Evolutionary conservation across 164 flowering plant species (phyloP), one percentile per base, ranked within the genome.

Genomic region (Magnolia officinalis): DNA sequence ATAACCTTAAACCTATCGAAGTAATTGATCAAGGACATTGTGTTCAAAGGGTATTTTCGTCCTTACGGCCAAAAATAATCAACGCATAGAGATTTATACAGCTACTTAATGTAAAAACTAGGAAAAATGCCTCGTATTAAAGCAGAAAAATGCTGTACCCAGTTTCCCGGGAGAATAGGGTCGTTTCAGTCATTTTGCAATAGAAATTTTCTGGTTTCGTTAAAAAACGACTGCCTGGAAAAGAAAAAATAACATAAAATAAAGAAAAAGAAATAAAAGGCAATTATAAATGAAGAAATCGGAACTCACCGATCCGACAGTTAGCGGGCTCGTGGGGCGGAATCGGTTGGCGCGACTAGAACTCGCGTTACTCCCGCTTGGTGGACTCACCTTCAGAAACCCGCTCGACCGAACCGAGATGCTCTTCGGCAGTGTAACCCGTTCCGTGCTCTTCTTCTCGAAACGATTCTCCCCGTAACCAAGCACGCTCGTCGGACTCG

Each of bases 361-460:
- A 45, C 80, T 76, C 8, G 72, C 77, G 64, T 55, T 69, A 68
- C 73, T 67, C 58, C 72, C 77, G 1, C 71, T 74, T 18, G 71
- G 72, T 20, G 82, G 89, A 76, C 75, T 82, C 72, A 79, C 68
- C 86, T 90, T 91, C 85, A 90, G 69, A 81, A 89, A 95, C 0
- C 91, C 92, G 79, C 84, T 88, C 6, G 97, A 90, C 50, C 97
- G 89, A 51, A 95, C 87, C 1, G 97, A 91, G 23, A 95, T 95
- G 70, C 98, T 92, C 85, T 95, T 95, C 0, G 98, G 97, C 84
- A 95, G 71, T 23, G 87, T 29, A 71, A 85, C 86, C 61, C 90
- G 81, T 51, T 85, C 80, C 73, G 50, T 76, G 31, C 80, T 80
- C 37, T 67, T 69, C 49, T 75, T 74, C 71, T 81, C 84, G 50